A percentile compares a stretch with the other conserved stretches of the same genome.
Conservation (phyloP, 805 yeast genomes). For the Nakazawaea ambrosiae region DNA sequence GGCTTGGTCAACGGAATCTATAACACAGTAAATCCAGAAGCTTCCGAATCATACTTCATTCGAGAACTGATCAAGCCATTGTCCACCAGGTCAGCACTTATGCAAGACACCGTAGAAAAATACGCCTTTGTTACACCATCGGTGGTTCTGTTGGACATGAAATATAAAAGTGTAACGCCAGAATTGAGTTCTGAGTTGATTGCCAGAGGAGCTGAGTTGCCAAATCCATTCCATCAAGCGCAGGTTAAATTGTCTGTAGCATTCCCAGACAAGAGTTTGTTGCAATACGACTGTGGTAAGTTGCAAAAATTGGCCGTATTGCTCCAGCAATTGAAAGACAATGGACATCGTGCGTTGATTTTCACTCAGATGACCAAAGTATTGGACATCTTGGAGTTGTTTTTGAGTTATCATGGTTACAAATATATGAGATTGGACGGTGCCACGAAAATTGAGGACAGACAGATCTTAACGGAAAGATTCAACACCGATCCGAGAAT, state of each 20-base stretch:
- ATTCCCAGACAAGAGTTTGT: conserved; percentile 87
- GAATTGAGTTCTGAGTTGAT: conserved; percentile 19
- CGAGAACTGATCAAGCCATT: conserved; percentile 35
- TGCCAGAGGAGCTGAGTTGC: conserved; percentile 22
- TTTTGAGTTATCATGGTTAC: conserved; percentile 89
- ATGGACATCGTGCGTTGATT: conserved; percentile 90
- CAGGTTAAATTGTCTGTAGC: conserved; percentile 88
- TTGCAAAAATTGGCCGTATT: conserved; percentile 76
- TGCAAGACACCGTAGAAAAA: conserved; percentile 54
- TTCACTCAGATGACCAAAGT: conserved; percentile 99
- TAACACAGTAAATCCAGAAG: conserved; percentile 25
- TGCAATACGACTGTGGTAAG: conserved; percentile 97
- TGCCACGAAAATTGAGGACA: conserved; percentile 93
- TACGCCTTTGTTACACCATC: conserved; percentile 86
- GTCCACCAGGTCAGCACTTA: conserved; percentile 27
- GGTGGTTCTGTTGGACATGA: conserved; percentile 70
- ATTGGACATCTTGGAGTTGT: conserved; percentile 86
- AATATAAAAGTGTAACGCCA: conserved; percentile 39
- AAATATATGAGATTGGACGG: conserved; percentile 95
- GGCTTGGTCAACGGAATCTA: no score
- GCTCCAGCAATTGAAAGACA: conserved; percentile 68
- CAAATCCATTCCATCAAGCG: conserved; percentile 64
- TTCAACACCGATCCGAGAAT: conserved; percentile 82
- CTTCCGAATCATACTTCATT: conserved; percentile 16
- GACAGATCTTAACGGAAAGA: conserved; percentile 88